These are phyloP conservation scores for Geoglossum cookeanum DNA, from an alignment of 2,329 filamentous ascomycete genomes.

Conservation along the genomic window DNA sequence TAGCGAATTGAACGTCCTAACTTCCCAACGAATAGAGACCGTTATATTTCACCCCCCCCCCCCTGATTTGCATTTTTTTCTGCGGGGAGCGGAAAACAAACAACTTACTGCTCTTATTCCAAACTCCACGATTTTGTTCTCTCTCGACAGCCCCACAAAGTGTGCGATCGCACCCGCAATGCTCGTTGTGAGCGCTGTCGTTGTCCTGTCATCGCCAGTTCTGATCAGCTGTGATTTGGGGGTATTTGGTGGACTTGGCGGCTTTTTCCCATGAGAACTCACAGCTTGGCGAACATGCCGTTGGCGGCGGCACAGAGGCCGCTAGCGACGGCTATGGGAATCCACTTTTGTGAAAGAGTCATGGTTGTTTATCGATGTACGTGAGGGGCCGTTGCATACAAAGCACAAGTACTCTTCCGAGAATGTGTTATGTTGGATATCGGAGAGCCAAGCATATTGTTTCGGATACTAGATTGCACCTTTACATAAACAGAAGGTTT, in stretches of 20 bases:
- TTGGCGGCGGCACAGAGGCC: constrained; percentile 66
- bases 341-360: constrained; percentile 28
- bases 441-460: not conserved
- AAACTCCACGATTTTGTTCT: constrained; percentile 29
- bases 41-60: constrained; percentile 12
- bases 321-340: constrained; percentile 51
- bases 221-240: no score
- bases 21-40: not conserved
- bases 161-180: constrained; percentile 31
- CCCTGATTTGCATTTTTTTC: constrained; percentile 2
- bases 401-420: not conserved
- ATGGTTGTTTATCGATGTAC: not conserved
- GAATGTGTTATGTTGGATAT: not conserved
- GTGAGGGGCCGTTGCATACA: constrained; percentile 12
- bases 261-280: constrained; percentile 12
- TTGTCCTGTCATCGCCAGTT: constrained; percentile 27
- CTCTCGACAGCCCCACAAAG: constrained; percentile 25
- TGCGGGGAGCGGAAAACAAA: no score
- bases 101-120: constrained; percentile 30
- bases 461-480: not conserved
- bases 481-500: no score
- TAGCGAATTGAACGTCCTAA: not conserved
- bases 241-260: no score
- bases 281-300: constrained; percentile 70
- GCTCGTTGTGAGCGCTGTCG: constrained; percentile 36